These are phyloP conservation scores for Selaginella tamariscina DNA, from an alignment of 75 land plant species.

Conservation along the genomic window DNA sequence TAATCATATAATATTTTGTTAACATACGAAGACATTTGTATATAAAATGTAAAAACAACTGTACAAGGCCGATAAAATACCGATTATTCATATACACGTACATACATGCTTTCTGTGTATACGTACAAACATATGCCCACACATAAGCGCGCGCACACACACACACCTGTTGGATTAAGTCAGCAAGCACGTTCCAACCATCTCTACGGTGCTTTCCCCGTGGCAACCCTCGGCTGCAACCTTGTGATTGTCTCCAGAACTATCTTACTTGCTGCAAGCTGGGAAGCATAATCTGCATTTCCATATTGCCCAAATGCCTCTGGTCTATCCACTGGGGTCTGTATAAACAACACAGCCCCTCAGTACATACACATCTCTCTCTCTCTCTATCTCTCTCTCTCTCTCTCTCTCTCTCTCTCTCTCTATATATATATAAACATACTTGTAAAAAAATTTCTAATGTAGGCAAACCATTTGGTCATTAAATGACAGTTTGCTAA, in stretches of 20 bases:
- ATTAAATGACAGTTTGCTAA: slow-evolving; percentile 29
- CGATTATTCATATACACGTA: neutral
- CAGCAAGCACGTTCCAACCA: slow-evolving; percentile 16
- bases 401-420: no score
- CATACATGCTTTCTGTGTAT: neutral
- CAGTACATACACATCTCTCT: slow-evolving; percentile 17
- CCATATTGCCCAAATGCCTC: slow-evolving; percentile 31
- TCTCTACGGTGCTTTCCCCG: slow-evolving; percentile 20
- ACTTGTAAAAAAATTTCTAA: slow-evolving; percentile 24
- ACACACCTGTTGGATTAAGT: slow-evolving; percentile 22
- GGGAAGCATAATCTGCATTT: slow-evolving; percentile 28
- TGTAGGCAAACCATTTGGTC: slow-evolving; percentile 29
- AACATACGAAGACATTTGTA: no score
- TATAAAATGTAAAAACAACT: no score
- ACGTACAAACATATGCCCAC: neutral
- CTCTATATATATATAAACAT: no score
- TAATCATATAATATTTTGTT: no score
- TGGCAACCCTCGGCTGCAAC: slow-evolving; percentile 13
- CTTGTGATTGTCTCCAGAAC: slow-evolving; percentile 20
- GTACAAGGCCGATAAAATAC: no score
- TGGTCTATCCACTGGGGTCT: slow-evolving; percentile 21
- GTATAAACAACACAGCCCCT: slow-evolving; percentile 22
- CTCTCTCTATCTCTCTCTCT: slow-evolving; percentile 17
- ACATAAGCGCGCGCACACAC: neutral
- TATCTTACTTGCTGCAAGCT: slow-evolving; percentile 18